phyloP scores from a whole-genome alignment of 2,329 filamentous ascomycete species.

The Coniochaeta hoffmannii region DNA sequence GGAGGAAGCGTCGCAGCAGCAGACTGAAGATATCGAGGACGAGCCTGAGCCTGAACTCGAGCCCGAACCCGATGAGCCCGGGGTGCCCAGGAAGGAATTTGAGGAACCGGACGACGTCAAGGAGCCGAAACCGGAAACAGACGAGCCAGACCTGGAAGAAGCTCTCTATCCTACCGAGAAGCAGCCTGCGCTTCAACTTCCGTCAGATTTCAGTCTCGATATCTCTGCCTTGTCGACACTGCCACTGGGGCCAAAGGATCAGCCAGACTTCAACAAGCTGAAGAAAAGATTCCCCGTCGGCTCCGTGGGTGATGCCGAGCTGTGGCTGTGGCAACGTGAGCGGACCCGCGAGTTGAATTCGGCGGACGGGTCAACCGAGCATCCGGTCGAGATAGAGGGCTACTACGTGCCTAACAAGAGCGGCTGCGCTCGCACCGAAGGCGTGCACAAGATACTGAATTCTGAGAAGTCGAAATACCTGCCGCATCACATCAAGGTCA shows the following conservation, averaged over 20 bases:
- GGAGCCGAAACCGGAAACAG: constrained; percentile 13
- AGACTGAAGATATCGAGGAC: constrained; percentile 21
- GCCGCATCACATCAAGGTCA: constrained; percentile 93
- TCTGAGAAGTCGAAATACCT: constrained; percentile 98
- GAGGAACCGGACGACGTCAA: constrained; percentile 2
- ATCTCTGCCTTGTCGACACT: constrained; percentile 37
- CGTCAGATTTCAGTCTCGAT: constrained; percentile 36
- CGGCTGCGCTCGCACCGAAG: constrained; percentile 85
- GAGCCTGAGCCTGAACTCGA: constrained; percentile 23
- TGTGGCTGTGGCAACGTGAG: constrained; percentile 52
- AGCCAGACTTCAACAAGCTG: constrained; percentile 41
- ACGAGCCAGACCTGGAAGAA: constrained; percentile 29
- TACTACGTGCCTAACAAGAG: constrained; percentile 81
- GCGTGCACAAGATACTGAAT: constrained; percentile 90
- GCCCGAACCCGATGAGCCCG: constrained; percentile 11
- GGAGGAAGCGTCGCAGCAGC: constrained; percentile 31
- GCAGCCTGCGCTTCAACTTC: constrained; percentile 35
- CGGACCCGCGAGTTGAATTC: constrained; percentile 50
- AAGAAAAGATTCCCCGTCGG: constrained; percentile 36
- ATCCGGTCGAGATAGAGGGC: constrained; percentile 40
- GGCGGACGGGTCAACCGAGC: constrained; percentile 19
- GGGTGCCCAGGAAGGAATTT: not conserved
- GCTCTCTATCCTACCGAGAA: constrained; percentile 42
- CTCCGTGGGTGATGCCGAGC: constrained; percentile 40
- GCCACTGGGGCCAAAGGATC: constrained; percentile 34